Evolutionary conservation across 23 red algal species (phyloP).

Genomic region (Gracilariopsis chorda): DNA sequence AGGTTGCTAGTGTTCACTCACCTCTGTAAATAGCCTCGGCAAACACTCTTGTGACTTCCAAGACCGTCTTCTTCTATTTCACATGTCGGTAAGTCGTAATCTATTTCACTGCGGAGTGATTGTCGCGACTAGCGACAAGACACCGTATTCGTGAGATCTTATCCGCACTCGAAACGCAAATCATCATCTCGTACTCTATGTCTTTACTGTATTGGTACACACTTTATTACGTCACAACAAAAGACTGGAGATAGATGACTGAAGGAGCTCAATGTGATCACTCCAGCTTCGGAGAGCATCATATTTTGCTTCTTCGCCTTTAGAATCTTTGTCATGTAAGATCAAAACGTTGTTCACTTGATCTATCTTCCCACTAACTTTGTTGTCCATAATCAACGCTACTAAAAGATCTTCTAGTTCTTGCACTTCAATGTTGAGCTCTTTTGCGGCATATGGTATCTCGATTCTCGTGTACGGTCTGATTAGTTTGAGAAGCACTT

Average conservation of each 20-base stretch:
- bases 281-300: constrained; percentile 62
- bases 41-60: not conserved
- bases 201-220: not conserved
- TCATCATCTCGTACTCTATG: not conserved
- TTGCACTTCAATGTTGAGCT: constrained; percentile 69
- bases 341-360: constrained; percentile 76
- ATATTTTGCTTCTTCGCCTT: constrained; percentile 53
- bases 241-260: constrained; percentile 12
- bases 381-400: constrained; percentile 87
- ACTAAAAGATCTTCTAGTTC: constrained; percentile 89
- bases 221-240: not conserved
- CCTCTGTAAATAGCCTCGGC: constrained; percentile 25
- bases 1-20: not conserved
- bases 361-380: constrained; percentile 85
- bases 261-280: constrained; percentile 43
- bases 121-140: no score
- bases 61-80: no score
- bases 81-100: no score
- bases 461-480: constrained; percentile 78
- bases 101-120: no score
- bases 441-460: constrained; percentile 72
- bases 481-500: constrained; percentile 81
- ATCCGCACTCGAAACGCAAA: no score
- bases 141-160: no score
- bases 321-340: constrained; percentile 22